Base-by-base conservation (phyloP, 495 filamentous ascomycete genomes). In the Neurospora sp. region DNA sequence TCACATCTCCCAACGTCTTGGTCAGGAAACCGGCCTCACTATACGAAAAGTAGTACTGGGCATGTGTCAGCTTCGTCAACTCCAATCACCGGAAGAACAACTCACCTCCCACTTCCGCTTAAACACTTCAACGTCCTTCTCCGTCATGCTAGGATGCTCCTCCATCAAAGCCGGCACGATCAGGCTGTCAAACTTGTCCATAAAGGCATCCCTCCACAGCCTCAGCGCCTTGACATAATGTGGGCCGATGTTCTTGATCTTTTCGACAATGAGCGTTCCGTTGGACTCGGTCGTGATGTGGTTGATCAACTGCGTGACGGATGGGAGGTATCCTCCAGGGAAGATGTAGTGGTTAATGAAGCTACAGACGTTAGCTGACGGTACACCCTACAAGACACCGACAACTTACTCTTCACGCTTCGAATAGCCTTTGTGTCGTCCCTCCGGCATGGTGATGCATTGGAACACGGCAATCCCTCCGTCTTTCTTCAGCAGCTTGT, bases 341-440 rank as follows among this genome's bases (percentile, higher is more conserved):
- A 93, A 93, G 71, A 93, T 92, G 76, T 92, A 92, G 72, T 87
- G 88, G 42, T 90, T 85, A 78, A 93, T 92, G 79, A 93, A 93
- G 74, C 84, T 85, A 41, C 5, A 16, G 39, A n/a, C n/a, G 59
- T 78, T 62, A 77, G 71, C 39, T 31, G 6, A 10, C 41, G 27
- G 3, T 10, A 48, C 18, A 8, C 8, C 12, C 14, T n/a, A 7
- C 12, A 70, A 12, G 23, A 35, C 3, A 70, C 35, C 31, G 9
- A 46, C 7, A 3, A 79, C 82, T 81, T 70, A 85, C 83, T 87
- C 84, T 71, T 85, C 79, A 8, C 79, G 78, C 70, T 81, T 82
- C 18, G 83, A 82, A 72, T 86, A 86, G 12, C 81, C 78, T 73
- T 81, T 79, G 69, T 87, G 84, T 59, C 84, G 79, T 9, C 82